Evolutionary conservation across 2,329 filamentous ascomycete genomes (phyloP).

Genomic region (Aspergillus fructus): DNA sequence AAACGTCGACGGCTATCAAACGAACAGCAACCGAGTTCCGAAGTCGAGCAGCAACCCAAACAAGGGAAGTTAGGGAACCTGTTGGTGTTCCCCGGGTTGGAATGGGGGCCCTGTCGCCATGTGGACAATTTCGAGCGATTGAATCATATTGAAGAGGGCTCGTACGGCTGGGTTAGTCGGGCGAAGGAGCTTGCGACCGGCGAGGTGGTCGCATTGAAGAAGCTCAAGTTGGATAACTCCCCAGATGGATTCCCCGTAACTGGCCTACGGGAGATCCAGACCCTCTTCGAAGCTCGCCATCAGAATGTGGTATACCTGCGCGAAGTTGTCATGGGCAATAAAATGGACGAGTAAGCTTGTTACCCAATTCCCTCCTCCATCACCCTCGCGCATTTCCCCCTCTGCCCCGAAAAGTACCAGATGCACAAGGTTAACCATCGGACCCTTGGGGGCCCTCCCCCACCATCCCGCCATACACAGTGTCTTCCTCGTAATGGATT

Average conservation of each 20-base stretch:
- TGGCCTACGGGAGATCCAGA: conserved; percentile 89
- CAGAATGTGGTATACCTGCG: conserved; percentile 77
- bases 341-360: conserved; percentile 53
- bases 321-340: conserved; percentile 79
- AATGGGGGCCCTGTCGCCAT: conserved; percentile 71
- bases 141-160: conserved; percentile 96
- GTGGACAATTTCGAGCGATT: conserved; percentile 87
- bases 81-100: conserved; percentile 67
- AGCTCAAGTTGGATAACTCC: conserved; percentile 80
- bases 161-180: conserved; percentile 90
- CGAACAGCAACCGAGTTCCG: conserved; percentile 28
- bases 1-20: conserved; percentile 64
- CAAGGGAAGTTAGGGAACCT: conserved; percentile 56
- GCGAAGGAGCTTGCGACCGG: conserved; percentile 73
- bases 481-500: conserved; percentile 94
- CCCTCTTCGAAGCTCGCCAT: conserved; percentile 76
- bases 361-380: conserved; percentile 15
- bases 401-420: conserved; percentile 37
- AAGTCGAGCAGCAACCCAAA: conserved; percentile 21
- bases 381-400: background rate
- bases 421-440: conserved; percentile 35
- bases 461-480: conserved; percentile 41
- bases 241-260: conserved; percentile 88
- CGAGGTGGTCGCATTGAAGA: conserved; percentile 85
- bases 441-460: conserved; percentile 8